These are phyloP conservation scores for Exsudoporus frostii DNA, from an alignment of 768 basidiomycete species.

Conservation along the genomic window DNA sequence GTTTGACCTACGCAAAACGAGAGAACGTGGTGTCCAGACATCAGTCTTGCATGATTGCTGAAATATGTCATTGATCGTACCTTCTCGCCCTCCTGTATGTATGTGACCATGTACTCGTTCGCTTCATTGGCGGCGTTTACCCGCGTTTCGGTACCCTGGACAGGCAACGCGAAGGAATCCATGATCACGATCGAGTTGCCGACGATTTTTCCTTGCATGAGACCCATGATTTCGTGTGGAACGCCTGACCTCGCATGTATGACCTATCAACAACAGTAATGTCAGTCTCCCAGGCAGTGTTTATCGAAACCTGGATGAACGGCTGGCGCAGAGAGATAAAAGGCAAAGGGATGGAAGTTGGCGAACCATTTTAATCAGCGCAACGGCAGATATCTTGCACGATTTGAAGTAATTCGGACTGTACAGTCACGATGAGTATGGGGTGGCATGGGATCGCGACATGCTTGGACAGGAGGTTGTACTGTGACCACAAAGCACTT, in stretches of 20 bases:
- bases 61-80: constrained; percentile 37
- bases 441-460: background rate
- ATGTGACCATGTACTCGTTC: constrained; percentile 98
- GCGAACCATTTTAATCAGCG: constrained; percentile 89
- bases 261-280: constrained; percentile 52
- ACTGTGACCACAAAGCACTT: constrained; percentile 26
- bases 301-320: background rate
- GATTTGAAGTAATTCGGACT: constrained; percentile 81
- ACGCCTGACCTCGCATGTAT: constrained; percentile 98
- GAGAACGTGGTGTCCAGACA: background rate
- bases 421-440: constrained; percentile 1
- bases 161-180: constrained; percentile 96
- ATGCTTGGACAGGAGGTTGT: constrained; percentile 1
- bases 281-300: background rate
- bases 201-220: constrained; percentile 96
- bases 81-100: constrained; percentile 75
- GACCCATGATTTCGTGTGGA: constrained; percentile 98
- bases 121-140: constrained; percentile 96
- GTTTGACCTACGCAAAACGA: constrained; percentile 55
- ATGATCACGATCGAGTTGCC: constrained; percentile 79
- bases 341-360: background rate
- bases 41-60: background rate
- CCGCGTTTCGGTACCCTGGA: constrained; percentile 96
- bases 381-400: constrained; percentile 94
- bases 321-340: background rate